Evolutionary conservation across 306 rosid genomes (phyloP).

Genomic region (Vigna nakashimae): DNA sequence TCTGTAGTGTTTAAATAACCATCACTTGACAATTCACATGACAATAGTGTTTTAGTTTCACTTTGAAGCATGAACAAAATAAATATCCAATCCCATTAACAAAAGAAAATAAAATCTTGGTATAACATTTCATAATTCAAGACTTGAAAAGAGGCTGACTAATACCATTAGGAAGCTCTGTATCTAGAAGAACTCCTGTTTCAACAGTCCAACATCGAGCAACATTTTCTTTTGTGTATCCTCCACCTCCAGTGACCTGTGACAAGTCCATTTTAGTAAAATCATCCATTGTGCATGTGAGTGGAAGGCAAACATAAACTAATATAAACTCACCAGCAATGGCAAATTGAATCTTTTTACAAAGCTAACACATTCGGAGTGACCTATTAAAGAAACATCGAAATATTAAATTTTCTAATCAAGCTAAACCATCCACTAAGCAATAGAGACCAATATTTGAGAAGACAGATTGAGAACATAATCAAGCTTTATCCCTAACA

Average conservation of each 20-base stretch:
- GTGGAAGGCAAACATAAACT: slow-evolving; percentile 37
- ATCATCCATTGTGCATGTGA: slow-evolving; percentile 33
- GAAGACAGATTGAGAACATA: slow-evolving; percentile 10
- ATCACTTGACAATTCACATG: slow-evolving; percentile 23
- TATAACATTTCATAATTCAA: slow-evolving; percentile 20
- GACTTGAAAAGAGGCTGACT: slow-evolving; percentile 27
- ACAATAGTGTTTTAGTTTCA: neutral
- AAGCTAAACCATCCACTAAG: slow-evolving; percentile 22
- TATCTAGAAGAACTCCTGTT: slow-evolving; percentile 96
- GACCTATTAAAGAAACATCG: slow-evolving; percentile 67
- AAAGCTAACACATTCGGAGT: slow-evolving; percentile 92
- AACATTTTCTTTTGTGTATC: slow-evolving; percentile 98
- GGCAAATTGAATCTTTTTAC: slow-evolving; percentile 96
- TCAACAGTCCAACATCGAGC: slow-evolving; percentile 98
- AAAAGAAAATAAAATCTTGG: slow-evolving; percentile 22
- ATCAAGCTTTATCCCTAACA: slow-evolving; percentile 11
- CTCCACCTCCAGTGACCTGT: slow-evolving; percentile 99
- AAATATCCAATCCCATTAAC: slow-evolving; percentile 35
- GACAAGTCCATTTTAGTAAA: slow-evolving; percentile 35
- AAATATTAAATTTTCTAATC: slow-evolving; percentile 31
- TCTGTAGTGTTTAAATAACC: neutral
- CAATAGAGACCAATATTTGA: slow-evolving; percentile 30
- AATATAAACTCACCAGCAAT: slow-evolving; percentile 70
- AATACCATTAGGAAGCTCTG: slow-evolving; percentile 93
- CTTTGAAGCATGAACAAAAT: neutral